These are phyloP conservation scores for Acacia crassicarpa DNA, from an alignment of 306 rosid genomes.

Conservation along the genomic window DNA sequence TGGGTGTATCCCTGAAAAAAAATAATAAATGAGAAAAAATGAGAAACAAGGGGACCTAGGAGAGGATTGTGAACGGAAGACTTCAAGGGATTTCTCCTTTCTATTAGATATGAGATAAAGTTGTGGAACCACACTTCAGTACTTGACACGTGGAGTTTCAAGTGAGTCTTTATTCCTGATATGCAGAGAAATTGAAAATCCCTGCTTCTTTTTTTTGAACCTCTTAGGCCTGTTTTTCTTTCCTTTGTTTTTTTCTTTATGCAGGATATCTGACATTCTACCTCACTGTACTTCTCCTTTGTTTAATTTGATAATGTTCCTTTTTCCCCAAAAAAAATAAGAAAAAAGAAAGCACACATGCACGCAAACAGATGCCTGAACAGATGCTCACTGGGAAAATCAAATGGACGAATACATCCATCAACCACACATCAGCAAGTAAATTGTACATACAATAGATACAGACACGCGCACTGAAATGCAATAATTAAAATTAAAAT, in stretches of 20 bases:
- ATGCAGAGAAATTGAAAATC: neutral
- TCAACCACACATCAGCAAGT: neutral
- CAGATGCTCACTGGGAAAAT: neutral
- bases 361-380: neutral
- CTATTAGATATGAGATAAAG: neutral
- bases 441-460: neutral
- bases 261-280: neutral
- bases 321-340: neutral
- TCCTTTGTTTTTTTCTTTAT: neutral
- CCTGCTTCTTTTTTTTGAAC: neutral
- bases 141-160: neutral
- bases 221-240: neutral
- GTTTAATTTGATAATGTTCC: neutral
- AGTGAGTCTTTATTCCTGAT: neutral
- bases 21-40: neutral
- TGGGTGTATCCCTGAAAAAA: slow-evolving; percentile 78
- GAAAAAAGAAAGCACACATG: neutral
- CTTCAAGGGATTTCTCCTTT: neutral
- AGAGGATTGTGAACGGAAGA: neutral
- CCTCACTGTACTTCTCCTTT: neutral
- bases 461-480: neutral
- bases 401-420: neutral
- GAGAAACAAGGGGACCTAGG: neutral
- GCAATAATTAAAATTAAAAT: neutral
- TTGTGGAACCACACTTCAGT: neutral